phyloP scores from a whole-genome alignment of 768 basidiomycete species.

The Pleurotus platypus region DNA sequence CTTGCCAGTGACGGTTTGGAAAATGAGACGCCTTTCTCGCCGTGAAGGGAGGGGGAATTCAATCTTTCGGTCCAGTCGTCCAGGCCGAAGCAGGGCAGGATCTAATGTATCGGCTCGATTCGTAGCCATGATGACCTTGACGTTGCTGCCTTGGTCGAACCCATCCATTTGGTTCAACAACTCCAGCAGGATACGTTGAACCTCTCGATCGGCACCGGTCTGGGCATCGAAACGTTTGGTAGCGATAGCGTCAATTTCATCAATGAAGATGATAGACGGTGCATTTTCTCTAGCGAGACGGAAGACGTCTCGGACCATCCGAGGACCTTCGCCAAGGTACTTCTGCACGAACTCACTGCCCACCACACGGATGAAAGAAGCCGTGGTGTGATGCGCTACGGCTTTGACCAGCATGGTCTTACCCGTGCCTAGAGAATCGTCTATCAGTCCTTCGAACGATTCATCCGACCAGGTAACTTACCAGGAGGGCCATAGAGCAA shows the following conservation, averaged over 20 bases:
- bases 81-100: constrained; percentile 94
- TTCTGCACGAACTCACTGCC: constrained; percentile 99
- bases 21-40: constrained; percentile 93
- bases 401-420: constrained; percentile 99
- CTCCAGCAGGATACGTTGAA: constrained; percentile 96
- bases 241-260: constrained; percentile 97
- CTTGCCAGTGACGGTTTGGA: constrained; percentile 95
- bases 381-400: constrained; percentile 97
- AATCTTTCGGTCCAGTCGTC: constrained; percentile 97
- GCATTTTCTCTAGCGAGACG: constrained; percentile 95
- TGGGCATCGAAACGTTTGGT: constrained; percentile 99
- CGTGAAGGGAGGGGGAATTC: constrained; percentile 95
- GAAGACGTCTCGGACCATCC: constrained; percentile 99
- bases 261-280: constrained; percentile 98
- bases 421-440: constrained; percentile 72
- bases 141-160: constrained; percentile 97
- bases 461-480: constrained; percentile 24
- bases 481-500: constrained; percentile 96
- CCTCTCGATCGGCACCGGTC: constrained; percentile 97
- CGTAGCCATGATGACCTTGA: constrained; percentile 99
- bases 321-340: constrained; percentile 97
- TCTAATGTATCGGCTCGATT: constrained; percentile 98
- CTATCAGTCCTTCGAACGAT: not conserved
- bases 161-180: constrained; percentile 99
- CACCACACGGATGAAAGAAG: constrained; percentile 96